These are phyloP conservation scores for Aspergillus quadrilineatus DNA, from an alignment of 2,329 filamentous ascomycete species.

Conservation along the genomic window DNA sequence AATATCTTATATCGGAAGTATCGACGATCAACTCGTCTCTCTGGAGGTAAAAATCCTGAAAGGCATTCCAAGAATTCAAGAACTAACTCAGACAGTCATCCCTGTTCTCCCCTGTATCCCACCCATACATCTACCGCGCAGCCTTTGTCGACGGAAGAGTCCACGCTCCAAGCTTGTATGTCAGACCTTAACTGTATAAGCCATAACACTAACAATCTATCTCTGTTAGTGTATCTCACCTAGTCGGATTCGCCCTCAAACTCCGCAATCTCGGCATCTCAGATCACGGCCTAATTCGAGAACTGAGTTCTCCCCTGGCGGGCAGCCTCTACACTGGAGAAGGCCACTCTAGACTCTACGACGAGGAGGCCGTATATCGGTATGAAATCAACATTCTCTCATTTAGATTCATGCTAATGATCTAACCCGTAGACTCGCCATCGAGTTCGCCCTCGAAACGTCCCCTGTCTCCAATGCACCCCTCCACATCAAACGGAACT, in stretches of 20 bases:
- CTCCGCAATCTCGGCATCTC: constrained; percentile 88
- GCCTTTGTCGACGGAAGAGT: constrained; percentile 92
- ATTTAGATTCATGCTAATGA: not conserved
- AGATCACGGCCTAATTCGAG: constrained; percentile 89
- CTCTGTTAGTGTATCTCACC: constrained; percentile 66
- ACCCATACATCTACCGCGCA: constrained; percentile 93
- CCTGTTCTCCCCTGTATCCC: constrained; percentile 77
- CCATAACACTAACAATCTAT: constrained; percentile 13
- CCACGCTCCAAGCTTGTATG: constrained; percentile 82
- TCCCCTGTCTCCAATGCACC: constrained; percentile 51
- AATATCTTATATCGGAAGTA: constrained; percentile 86
- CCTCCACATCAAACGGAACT: constrained; percentile 55
- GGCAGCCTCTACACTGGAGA: constrained; percentile 90
- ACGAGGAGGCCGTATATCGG: constrained; percentile 82
- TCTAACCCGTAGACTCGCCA: constrained; percentile 55
- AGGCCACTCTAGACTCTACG: constrained; percentile 90
- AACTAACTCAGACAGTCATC: constrained; percentile 59
- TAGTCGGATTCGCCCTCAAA: constrained; percentile 90
- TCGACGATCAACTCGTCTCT: constrained; percentile 94
- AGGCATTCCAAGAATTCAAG: not conserved
- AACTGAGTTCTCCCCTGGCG: constrained; percentile 82
- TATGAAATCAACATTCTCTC: constrained; percentile 38
- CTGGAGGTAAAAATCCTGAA: constrained; percentile 63
- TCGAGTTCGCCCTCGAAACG: constrained; percentile 73
- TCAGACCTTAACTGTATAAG: not conserved